Evolutionary conservation across 225 moss, liverwort and hornwort species (phyloP).

Genomic region (Rhytidiadelphus loreus): DNA sequence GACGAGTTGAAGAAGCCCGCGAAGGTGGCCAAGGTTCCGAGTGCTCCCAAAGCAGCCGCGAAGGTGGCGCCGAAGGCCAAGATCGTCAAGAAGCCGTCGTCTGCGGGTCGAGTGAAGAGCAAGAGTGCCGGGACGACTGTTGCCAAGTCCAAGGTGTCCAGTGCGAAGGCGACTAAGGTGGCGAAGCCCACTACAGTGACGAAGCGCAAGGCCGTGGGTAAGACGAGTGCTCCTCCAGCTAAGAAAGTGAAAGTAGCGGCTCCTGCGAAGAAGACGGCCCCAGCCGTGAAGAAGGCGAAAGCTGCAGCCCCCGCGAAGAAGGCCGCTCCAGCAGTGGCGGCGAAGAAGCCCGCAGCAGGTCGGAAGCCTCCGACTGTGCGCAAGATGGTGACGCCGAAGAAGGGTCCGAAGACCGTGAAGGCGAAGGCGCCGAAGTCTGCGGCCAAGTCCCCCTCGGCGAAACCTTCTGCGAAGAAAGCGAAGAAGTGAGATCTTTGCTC

Average conservation of each 20-base stretch:
- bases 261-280: conserved; percentile 17
- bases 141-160: background rate
- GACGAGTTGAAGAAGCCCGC: conserved; percentile 79
- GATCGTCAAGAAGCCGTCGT: conserved; percentile 46
- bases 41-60: conserved; percentile 12
- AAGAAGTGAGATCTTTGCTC: conserved; percentile 50
- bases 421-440: background rate
- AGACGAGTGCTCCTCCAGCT: conserved; percentile 4
- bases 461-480: conserved; percentile 52
- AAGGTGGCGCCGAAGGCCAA: conserved; percentile 13
- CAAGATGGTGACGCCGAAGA: conserved; percentile 60
- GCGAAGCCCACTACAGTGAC: conserved; percentile 10
- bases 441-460: conserved; percentile 24
- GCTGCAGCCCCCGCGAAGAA: conserved; percentile 20
- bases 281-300: conserved; percentile 12
- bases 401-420: conserved; percentile 40
- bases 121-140: conserved; percentile 19
- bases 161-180: conserved; percentile 27
- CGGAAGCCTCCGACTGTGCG: conserved; percentile 50
- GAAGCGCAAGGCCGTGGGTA: conserved; percentile 24
- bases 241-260: conserved; percentile 13
- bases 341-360: conserved; percentile 20
- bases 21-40: conserved; percentile 31
- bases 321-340: conserved; percentile 3
- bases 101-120: conserved; percentile 20